Percentiles rank a stretch among this genome's conserved stretches.
These are phyloP conservation scores for Solidago caesia DNA, from an alignment of 129 eudicot genomes.

Conservation along the genomic window DNA sequence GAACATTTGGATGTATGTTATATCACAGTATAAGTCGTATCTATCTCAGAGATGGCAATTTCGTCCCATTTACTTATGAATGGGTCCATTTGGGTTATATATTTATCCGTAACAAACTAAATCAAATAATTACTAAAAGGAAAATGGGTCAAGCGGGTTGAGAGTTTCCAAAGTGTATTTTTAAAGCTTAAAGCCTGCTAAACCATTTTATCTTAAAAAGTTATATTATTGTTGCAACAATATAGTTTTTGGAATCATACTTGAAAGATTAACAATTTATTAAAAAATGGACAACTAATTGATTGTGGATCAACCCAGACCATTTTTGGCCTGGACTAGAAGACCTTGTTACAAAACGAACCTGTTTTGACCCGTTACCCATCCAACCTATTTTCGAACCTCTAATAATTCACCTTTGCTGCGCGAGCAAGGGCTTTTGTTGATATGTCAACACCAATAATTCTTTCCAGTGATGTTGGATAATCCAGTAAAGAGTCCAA, in stretches of 20 bases:
- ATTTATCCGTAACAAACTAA: neutral
- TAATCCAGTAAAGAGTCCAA: conserved; percentile 75
- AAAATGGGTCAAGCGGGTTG: neutral
- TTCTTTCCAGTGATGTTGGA: conserved; percentile 73
- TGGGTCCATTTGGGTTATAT: neutral
- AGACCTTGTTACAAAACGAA: neutral
- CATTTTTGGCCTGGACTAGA: neutral
- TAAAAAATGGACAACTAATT: neutral
- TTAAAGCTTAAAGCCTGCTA: neutral
- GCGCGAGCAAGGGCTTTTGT: conserved; percentile 76
- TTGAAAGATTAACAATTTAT: neutral
- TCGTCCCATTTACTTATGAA: neutral
- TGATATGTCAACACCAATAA: conserved; percentile 92
- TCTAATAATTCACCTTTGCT: conserved; percentile 63
- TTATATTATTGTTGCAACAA: neutral
- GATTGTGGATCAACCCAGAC: neutral
- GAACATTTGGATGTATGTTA: neutral
- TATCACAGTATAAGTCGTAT: neutral
- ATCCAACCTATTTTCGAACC: neutral
- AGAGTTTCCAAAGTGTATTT: neutral
- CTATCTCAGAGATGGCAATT: neutral
- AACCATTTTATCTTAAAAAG: neutral
- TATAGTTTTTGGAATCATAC: neutral
- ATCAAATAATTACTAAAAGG: neutral
- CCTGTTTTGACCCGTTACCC: neutral